These are phyloP conservation scores for Globisporangium echinulatum DNA, from an alignment of 352 stramenopile genomes.

Conservation along the genomic window DNA sequence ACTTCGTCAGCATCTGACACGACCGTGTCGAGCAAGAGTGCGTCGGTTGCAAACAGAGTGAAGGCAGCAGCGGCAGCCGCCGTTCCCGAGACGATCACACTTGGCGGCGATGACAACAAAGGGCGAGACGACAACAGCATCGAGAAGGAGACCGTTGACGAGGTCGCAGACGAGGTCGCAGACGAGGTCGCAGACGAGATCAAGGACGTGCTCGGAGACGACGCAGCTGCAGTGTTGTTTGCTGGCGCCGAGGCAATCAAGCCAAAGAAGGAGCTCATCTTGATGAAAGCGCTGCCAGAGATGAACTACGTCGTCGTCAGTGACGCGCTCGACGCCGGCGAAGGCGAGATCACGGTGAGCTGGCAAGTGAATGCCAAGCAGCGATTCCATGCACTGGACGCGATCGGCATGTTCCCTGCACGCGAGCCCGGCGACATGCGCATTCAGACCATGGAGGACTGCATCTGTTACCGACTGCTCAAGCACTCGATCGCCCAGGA, in stretches of 20 bases:
- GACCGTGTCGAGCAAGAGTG: too few species aligned
- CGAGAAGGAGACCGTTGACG: constrained; percentile 6
- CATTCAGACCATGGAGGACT: constrained; percentile 41
- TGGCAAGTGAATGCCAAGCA: constrained; percentile 49
- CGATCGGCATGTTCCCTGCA: constrained; percentile 53
- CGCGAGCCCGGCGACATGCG: constrained; percentile 22
- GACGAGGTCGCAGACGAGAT: constrained; percentile 8
- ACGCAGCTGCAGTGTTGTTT: constrained; percentile 14
- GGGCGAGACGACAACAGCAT: neutral
- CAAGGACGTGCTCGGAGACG: constrained; percentile 5
- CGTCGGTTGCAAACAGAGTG: too few species aligned
- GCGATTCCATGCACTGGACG: constrained; percentile 48
- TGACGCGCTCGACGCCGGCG: constrained; percentile 33
- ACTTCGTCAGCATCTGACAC: too few species aligned
- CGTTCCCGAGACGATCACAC: too few species aligned
- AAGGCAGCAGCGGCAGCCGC: too few species aligned
- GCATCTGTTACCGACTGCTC: constrained; percentile 49
- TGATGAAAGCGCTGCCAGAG: constrained; percentile 37
- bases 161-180: constrained; percentile 1
- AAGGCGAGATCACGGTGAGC: constrained; percentile 50
- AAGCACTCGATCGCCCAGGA: constrained; percentile 25
- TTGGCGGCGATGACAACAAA: constrained; percentile 4
- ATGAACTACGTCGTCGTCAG: constrained; percentile 48
- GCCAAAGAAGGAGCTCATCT: constrained; percentile 30
- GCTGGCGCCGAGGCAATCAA: constrained; percentile 22